Evolutionary conservation across 768 basidiomycete genomes (phyloP).

Genomic region (Tubosaeta sp.): DNA sequence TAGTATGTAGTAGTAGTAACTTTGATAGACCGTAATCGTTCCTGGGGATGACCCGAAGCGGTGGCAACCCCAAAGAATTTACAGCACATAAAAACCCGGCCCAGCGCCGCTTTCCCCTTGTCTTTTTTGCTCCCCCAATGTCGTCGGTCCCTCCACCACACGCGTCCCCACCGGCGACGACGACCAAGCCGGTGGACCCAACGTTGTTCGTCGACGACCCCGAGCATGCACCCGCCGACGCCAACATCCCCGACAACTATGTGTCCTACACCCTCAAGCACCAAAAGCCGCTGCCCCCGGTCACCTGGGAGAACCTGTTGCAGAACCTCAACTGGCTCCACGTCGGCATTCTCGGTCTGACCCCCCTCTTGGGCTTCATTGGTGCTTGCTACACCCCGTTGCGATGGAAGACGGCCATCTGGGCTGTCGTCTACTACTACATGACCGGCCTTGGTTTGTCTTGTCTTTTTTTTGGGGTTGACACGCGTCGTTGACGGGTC

Average conservation of each 20-base stretch:
- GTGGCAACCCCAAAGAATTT: constrained; percentile 36
- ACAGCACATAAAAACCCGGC: constrained; percentile 21
- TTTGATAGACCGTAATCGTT: no score
- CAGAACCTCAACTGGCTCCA: constrained; percentile 76
- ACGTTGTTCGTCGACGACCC: constrained; percentile 23
- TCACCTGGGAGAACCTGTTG: constrained; percentile 54
- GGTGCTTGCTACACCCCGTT: constrained; percentile 66
- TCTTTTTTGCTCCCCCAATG: constrained; percentile 18
- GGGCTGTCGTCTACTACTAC: constrained; percentile 65
- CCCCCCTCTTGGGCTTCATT: constrained; percentile 68
- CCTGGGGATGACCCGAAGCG: constrained; percentile 4
- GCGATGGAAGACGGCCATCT: constrained; percentile 71
- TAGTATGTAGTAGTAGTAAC: neutral
- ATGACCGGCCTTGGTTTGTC: constrained; percentile 75
- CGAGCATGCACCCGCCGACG: constrained; percentile 40
- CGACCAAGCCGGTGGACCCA: constrained; percentile 1
- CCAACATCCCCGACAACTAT: constrained; percentile 78
- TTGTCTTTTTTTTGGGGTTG: constrained; percentile 13
- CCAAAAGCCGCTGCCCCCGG: constrained; percentile 62
- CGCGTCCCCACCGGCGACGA: constrained; percentile 15
- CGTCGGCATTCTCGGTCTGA: constrained; percentile 65
- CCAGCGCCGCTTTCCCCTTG: neutral
- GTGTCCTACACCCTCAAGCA: constrained; percentile 70
- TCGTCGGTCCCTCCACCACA: constrained; percentile 23
- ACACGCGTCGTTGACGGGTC: constrained; percentile 21